Percentiles rank a stretch among this genome's conserved stretches.
These are phyloP conservation scores for Ampelomyces quisqualis DNA, from an alignment of 2,329 filamentous ascomycete species.

Conservation along the genomic window DNA sequence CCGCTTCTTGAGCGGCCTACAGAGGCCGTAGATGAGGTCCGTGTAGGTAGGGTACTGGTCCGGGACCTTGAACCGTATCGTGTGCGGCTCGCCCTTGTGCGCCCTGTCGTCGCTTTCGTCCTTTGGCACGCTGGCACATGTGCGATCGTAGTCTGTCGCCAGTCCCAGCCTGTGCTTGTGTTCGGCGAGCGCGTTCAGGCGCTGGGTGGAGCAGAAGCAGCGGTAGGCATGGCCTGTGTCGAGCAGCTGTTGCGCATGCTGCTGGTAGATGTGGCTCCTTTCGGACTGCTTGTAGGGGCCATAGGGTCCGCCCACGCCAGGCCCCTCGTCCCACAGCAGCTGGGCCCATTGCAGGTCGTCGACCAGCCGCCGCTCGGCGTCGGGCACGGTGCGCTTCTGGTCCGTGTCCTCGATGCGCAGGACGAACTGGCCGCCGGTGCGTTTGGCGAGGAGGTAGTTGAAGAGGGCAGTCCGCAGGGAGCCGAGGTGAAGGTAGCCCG, in stretches of 20 bases:
- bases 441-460: constrained; percentile 87
- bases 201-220: constrained; percentile 82
- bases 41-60: constrained; percentile 63
- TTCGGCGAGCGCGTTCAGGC: constrained; percentile 66
- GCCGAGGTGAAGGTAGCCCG: constrained; percentile 88
- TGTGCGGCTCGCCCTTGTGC: constrained; percentile 67
- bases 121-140: constrained; percentile 66
- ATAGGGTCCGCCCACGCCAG: constrained; percentile 74
- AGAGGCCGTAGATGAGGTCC: constrained; percentile 75
- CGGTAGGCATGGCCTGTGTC: constrained; percentile 76
- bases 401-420: constrained; percentile 95
- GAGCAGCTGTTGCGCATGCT: constrained; percentile 70
- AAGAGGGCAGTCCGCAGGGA: constrained; percentile 92
- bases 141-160: constrained; percentile 66
- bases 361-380: constrained; percentile 75
- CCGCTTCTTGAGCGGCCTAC: constrained; percentile 35
- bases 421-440: constrained; percentile 86
- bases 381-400: constrained; percentile 77
- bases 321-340: constrained; percentile 90
- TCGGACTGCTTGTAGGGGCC: constrained; percentile 91
- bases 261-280: constrained; percentile 69
- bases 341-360: constrained; percentile 86
- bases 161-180: constrained; percentile 61
- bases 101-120: constrained; percentile 72
- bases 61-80: constrained; percentile 72